Conservation (phyloP, 2,329 filamentous ascomycete species). For the Aspergillus transmontanensis region DNA sequence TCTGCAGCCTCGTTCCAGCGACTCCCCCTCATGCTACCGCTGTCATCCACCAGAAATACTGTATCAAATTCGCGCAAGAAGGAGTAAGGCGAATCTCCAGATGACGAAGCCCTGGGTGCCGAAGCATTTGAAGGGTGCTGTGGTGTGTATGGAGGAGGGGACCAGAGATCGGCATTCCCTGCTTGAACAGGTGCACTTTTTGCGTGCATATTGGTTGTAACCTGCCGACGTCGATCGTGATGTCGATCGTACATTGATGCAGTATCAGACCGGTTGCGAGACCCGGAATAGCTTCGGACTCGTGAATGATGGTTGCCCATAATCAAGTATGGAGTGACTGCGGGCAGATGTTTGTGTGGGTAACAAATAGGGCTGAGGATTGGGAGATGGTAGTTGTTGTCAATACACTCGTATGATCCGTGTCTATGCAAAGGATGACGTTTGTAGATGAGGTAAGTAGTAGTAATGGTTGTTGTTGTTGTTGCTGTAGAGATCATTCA, state of each 20-base stretch:
- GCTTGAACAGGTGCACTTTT: slow-evolving; percentile 1
- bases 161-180: slow-evolving; percentile 12
- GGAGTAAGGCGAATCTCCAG: slow-evolving; percentile 66
- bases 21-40: slow-evolving; percentile 78
- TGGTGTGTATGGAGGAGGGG: slow-evolving; percentile 22
- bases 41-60: slow-evolving; percentile 88
- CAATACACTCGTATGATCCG: not conserved
- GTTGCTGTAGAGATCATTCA: not conserved
- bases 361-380: not conserved
- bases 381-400: not conserved
- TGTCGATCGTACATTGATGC: not conserved
- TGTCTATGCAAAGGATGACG: not conserved
- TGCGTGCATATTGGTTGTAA: not conserved
- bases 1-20: slow-evolving; percentile 74
- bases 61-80: slow-evolving; percentile 84
- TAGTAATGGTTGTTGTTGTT: not conserved
- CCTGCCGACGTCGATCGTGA: not conserved
- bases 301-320: slow-evolving; percentile 13
- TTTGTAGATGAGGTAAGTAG: not conserved
- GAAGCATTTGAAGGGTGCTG: slow-evolving; percentile 28
- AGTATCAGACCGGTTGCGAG: not conserved
- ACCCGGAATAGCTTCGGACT: not conserved
- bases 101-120: slow-evolving; percentile 17
- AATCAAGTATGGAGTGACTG: not conserved
- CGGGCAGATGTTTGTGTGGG: no score